Conservation (phyloP, 139 green algal genomes). For the Zygnema cylindricum region DNA sequence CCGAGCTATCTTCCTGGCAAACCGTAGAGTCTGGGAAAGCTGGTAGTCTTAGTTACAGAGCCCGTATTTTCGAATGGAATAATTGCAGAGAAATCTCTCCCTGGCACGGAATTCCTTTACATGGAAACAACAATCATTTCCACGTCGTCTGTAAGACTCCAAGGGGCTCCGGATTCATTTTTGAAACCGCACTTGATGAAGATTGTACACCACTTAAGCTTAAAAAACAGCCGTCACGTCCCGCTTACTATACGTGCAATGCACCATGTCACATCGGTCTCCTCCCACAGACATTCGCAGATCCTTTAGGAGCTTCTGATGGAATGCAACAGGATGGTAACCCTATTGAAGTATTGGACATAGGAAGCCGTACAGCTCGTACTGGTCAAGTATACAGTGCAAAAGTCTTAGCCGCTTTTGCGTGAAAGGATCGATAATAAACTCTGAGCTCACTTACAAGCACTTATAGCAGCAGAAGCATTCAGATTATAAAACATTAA, state of each 20-base stretch:
- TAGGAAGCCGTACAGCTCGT: slow-evolving; percentile 72
- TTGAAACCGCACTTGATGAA: slow-evolving; percentile 97
- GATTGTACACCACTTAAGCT: slow-evolving; percentile 63
- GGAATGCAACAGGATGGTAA: slow-evolving; percentile 26
- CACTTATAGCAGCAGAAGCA: too few relatives aligned
- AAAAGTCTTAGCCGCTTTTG: slow-evolving; percentile 84
- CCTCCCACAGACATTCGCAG: slow-evolving; percentile 96
- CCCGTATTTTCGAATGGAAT: neutral
- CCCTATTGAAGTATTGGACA: slow-evolving; percentile 63
- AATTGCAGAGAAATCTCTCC: slow-evolving; percentile 71
- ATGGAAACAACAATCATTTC: slow-evolving; percentile 78
- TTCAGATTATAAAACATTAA: too few relatives aligned
- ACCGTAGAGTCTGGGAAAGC: neutral
- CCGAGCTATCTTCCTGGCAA: neutral
- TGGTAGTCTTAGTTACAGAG: neutral
- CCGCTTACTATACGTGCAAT: slow-evolving; percentile 76
- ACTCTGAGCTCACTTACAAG: too few relatives aligned
- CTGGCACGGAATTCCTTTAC: slow-evolving; percentile 97
- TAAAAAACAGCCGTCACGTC: neutral
- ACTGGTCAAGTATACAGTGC: slow-evolving; percentile 89
- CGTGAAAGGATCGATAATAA: too few relatives aligned
- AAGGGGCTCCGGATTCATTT: slow-evolving; percentile 91
- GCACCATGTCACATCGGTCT: slow-evolving; percentile 99
- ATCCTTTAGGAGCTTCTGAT: slow-evolving; percentile 77
- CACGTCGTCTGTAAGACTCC: slow-evolving; percentile 99